Base-by-base conservation (phyloP, 2,329 filamentous ascomycete genomes). In the Sporothrix pseudoabietina region DNA sequence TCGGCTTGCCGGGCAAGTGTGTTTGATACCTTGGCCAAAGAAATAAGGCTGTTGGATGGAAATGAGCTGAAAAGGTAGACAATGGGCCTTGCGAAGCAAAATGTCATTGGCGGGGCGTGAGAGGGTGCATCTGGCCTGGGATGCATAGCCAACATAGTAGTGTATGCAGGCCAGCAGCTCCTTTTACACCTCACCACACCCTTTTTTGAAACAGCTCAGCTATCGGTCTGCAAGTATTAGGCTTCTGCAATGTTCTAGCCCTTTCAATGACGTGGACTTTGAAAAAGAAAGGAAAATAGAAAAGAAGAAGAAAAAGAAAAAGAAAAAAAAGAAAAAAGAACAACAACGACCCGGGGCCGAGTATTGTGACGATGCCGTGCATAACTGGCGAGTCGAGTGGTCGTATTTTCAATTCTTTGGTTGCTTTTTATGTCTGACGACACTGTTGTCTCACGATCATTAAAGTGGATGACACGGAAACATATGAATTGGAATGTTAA, bases 131-230 rank as follows among this genome's bases (percentile, higher is more conserved):
- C 32, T 19, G 44, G 44, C 3, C n/a, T 47, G 22, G 66, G 44
- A 54, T 69, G 66, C 66, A 54, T 12, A 39, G 22, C 65, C 55
- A 54, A 19, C 32, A 55, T 30, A 26, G n/a, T 16, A 5, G 14
- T 49, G 41, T 26, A 63, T 52, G 70, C 55, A 63, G 41, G 73
- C 57, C 66, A 72, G 54, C 71, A 57, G 6, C 41, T 22, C 7
- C 8, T n/a, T 52, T 68, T 68, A 35, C 26, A 73, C 61, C 55
- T 74, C 71, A 74, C 59, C 71, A 73, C 73, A 74, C 73, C 71
- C 71, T 68, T 71, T 35, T 61, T 4, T 52, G 26, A 35, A 69
- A 26, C 61, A 30, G 14, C 4, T 44, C 41, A 32, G 41, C 57
- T 55, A 26, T n/a, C 49, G 61, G 39, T 47, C n/a, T 66, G 39